Base-by-base conservation (phyloP, 345 rosid species). In the Geranium rotundifolium region DNA sequence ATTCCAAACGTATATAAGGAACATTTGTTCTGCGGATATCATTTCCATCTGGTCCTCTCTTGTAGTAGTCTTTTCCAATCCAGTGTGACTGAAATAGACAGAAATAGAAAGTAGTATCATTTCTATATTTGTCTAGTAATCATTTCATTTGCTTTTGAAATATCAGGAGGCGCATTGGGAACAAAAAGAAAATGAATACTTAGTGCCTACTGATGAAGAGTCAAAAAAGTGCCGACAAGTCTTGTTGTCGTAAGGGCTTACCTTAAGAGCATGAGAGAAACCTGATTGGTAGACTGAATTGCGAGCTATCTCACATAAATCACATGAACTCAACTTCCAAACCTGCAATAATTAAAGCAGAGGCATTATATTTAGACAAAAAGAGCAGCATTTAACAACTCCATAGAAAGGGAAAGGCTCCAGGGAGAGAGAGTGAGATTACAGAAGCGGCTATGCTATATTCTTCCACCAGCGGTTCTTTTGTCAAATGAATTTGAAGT, bases 381-480 rank as follows among this genome's bases (percentile, higher is more conserved):
- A 39, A 14, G 27, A 15, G 8, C 23, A 20, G 13, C 52, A 46
- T 46, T 14, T 10, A 46, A 46, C 52, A 9, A 20, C 17, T 9
- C 23, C 63, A 19, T 13, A 23, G 6, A 19, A 41, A 39, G 54
- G 52, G 7, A 58, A 46, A 69, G 17, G 61, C 12, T 27, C 27
- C 60, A 29, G 41, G 13, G 54, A 27, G 66, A 64, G 56, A 57
- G 58, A 89, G 79, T 65, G 56, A 57, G 58, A 89, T 80, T 65
- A 95, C 99, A 9, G 99, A 95, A 66, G 99, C 99, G 78, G 99
- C 97, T 66, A 93, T 90, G 83, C 97, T 93, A 66, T 88, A 93
- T 73, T 93, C 99, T 76, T 93, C 99, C 65, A 93, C 99, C 59
- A 93, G 76, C 27, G 97, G 97, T 63, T 93, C 99, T 82, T 93